These are phyloP conservation scores for Balansia obtecta DNA, from an alignment of 2,329 filamentous ascomycete species.

Conservation along the genomic window DNA sequence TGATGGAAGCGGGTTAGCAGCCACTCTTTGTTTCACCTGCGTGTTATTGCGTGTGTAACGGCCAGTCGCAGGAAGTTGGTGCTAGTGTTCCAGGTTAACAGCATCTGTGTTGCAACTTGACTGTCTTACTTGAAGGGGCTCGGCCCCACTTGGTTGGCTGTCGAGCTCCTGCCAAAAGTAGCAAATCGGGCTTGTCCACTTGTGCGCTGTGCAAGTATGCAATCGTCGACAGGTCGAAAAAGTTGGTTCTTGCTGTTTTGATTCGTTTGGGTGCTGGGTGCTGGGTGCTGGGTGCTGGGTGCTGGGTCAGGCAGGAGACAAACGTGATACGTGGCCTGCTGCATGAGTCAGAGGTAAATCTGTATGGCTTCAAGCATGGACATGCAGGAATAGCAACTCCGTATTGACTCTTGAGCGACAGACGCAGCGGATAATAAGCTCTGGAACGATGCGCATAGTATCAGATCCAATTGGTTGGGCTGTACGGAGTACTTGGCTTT, in stretches of 20 bases:
- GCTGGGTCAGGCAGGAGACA: no score
- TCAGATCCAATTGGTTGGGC: background rate
- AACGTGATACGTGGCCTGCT: no score
- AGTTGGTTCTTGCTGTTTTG: no score
- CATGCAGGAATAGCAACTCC: no score
- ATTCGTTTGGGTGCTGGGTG: no score
- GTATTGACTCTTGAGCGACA: no score
- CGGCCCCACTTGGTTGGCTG: background rate
- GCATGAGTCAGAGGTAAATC: no score
- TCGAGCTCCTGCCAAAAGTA: background rate
- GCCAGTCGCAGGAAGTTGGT: constrained; percentile 17
- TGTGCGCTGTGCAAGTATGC: background rate
- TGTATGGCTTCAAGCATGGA: no score
- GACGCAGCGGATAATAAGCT: no score
- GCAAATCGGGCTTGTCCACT: background rate
- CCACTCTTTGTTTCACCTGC: background rate
- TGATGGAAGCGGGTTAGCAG: background rate
- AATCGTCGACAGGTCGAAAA: background rate
- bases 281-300: no score
- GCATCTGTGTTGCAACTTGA: constrained; percentile 2
- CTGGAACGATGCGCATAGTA: background rate
- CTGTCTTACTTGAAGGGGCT: no score
- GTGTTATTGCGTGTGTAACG: constrained; percentile 2
- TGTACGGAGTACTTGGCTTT: background rate
- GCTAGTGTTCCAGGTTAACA: constrained; percentile 23